These are phyloP conservation scores for Melastoma malabathricum DNA, from an alignment of 345 rosid genomes.

Conservation along the genomic window DNA sequence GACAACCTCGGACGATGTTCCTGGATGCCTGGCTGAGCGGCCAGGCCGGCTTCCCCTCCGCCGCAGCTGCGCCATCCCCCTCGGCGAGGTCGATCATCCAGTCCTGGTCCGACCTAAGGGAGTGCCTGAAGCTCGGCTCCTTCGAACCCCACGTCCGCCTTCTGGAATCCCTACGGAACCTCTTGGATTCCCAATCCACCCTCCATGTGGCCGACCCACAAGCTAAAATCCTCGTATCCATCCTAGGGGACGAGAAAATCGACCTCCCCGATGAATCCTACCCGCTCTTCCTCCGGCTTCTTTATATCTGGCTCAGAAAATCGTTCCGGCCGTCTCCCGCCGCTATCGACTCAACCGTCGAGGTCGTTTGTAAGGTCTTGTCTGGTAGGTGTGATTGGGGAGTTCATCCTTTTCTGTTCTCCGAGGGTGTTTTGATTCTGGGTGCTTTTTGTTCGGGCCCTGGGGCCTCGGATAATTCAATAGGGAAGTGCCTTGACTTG, in stretches of 20 bases:
- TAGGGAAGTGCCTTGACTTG: conserved; percentile 41
- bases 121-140: conserved; percentile 34
- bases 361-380: conserved; percentile 33
- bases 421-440: conserved; percentile 47
- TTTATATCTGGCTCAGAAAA: conserved; percentile 84
- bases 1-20: no score
- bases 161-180: conserved; percentile 38
- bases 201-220: conserved; percentile 91
- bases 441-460: conserved; percentile 61
- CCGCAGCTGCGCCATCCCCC: conserved; percentile 12
- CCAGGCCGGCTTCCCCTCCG: no score
- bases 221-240: conserved; percentile 67
- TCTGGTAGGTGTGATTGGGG: conserved; percentile 12
- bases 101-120: conserved; percentile 87
- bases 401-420: conserved; percentile 32
- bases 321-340: conserved; percentile 49
- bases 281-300: conserved; percentile 49
- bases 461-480: conserved; percentile 37
- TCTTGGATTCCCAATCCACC: conserved; percentile 44
- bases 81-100: conserved; percentile 77
- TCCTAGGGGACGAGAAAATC: conserved; percentile 33
- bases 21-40: no score
- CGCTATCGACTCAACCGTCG: conserved; percentile 51
- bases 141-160: conserved; percentile 41
- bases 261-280: conserved; percentile 41